Conservation (phyloP, 768 basidiomycete species). For the Leccinum broughii region DNA sequence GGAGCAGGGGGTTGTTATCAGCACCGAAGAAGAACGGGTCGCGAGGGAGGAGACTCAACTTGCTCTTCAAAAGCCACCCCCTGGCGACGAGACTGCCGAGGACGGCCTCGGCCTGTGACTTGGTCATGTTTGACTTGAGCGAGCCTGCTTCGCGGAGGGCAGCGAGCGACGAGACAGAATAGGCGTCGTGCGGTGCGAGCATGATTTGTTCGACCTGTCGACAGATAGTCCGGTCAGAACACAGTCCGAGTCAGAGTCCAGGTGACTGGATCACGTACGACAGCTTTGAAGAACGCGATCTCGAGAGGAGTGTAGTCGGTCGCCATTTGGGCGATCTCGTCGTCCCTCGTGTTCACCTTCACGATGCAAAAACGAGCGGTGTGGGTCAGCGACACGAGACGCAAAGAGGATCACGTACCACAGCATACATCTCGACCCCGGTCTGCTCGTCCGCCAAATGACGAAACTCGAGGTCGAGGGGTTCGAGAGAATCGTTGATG, state of each 20-base stretch:
- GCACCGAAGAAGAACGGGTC: neutral
- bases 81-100: constrained; percentile 81
- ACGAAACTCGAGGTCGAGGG: constrained; percentile 73
- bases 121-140: constrained; percentile 65
- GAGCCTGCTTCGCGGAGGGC: constrained; percentile 69
- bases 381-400: neutral
- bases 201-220: constrained; percentile 84
- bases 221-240: neutral
- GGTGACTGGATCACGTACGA: constrained; percentile 48
- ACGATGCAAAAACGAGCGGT: neutral
- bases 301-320: constrained; percentile 79
- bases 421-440: constrained; percentile 62
- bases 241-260: no score
- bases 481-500: constrained; percentile 64
- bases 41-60: constrained; percentile 41
- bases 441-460: constrained; percentile 60
- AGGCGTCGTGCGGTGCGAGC: constrained; percentile 72
- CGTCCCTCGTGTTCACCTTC: constrained; percentile 79
- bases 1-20: neutral
- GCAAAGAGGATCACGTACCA: constrained; percentile 48
- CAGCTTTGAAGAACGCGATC: constrained; percentile 81
- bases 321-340: constrained; percentile 81
- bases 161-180: constrained; percentile 73
- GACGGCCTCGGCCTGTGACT: constrained; percentile 71
- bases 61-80: constrained; percentile 77